Evolutionary conservation across 495 filamentous ascomycete species (phyloP).

Genomic region (Tuber brumale): DNA sequence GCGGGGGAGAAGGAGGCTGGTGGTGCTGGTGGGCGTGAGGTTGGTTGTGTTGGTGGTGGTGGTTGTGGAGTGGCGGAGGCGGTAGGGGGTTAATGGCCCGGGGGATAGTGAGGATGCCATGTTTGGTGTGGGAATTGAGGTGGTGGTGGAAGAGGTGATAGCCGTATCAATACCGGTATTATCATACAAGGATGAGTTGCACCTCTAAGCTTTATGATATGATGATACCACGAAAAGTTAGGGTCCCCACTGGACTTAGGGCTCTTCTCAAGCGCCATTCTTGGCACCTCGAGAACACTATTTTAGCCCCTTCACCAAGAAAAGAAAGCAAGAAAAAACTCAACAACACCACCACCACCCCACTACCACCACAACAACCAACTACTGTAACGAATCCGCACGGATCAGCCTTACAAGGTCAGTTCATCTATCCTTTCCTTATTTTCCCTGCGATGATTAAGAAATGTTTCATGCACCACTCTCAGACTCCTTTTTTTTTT

Average conservation of each 20-base stretch:
- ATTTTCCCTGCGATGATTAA: neutral
- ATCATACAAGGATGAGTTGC: neutral
- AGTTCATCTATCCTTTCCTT: neutral
- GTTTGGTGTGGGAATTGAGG: neutral
- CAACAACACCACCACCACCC: neutral
- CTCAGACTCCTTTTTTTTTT: neutral
- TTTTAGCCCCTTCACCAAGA: neutral
- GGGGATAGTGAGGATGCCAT: constrained; percentile 17
- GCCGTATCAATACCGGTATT: neutral
- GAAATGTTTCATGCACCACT: constrained; percentile 7
- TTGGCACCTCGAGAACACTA: neutral
- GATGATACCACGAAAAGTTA: neutral
- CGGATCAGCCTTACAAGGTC: neutral
- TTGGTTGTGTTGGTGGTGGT: constrained; percentile 20
- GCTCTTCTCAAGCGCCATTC: neutral
- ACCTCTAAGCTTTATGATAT: too few relatives aligned
- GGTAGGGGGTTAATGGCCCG: constrained; percentile 9
- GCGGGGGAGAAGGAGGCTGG: constrained; percentile 58
- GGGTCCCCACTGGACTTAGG: neutral
- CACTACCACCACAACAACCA: too few relatives aligned
- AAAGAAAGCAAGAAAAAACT: neutral
- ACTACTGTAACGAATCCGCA: neutral
- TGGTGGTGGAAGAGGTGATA: neutral
- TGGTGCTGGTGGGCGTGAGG: constrained; percentile 23
- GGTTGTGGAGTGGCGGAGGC: constrained; percentile 17